Percentiles rank a stretch among this genome's conserved stretches.
phyloP scores from a whole-genome alignment of 139 green algal species.

The Chlamydomonas urium region DNA sequence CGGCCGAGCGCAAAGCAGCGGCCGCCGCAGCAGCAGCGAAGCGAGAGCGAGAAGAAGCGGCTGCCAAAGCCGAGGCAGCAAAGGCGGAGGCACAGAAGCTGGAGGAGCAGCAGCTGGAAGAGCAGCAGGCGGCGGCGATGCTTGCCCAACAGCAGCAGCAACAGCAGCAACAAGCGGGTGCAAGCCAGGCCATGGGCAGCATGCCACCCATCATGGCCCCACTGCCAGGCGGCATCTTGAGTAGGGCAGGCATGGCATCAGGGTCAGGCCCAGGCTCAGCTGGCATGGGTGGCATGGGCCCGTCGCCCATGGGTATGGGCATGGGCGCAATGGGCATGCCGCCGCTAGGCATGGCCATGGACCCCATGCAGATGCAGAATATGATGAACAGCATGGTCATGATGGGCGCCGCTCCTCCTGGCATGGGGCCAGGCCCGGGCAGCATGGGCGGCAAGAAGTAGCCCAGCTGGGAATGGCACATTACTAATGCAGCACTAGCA shows the following conservation, averaged over 20 bases:
- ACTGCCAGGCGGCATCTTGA: background rate
- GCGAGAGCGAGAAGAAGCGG: slow-evolving; percentile 11
- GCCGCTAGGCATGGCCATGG: background rate
- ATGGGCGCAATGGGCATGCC: slow-evolving; percentile 5
- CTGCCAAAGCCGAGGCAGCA: slow-evolving; percentile 8
- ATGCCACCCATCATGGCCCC: background rate
- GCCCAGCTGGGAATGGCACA: no score
- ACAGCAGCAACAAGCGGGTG: slow-evolving; percentile 9
- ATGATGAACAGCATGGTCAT: background rate
- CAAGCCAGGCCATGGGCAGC: background rate
- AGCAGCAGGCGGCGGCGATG: no score
- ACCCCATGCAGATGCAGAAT: slow-evolving; percentile 14
- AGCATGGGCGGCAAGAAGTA: no score
- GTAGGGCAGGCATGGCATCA: background rate
- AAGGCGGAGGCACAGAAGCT: slow-evolving; percentile 5
- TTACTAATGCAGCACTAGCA: no score
- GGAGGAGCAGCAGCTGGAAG: slow-evolving; percentile 14
- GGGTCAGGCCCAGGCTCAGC: background rate
- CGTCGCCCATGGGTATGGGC: background rate
- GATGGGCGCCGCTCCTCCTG: no score
- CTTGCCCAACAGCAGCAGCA: slow-evolving; percentile 7
- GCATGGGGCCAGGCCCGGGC: no score
- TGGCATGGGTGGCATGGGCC: slow-evolving; percentile 14
- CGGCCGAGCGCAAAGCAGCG: slow-evolving; percentile 8
- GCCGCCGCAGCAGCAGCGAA: slow-evolving; percentile 8